Evolutionary conservation across 2,329 filamentous ascomycete species (phyloP).

Genomic region (Blastomyces percursus): DNA sequence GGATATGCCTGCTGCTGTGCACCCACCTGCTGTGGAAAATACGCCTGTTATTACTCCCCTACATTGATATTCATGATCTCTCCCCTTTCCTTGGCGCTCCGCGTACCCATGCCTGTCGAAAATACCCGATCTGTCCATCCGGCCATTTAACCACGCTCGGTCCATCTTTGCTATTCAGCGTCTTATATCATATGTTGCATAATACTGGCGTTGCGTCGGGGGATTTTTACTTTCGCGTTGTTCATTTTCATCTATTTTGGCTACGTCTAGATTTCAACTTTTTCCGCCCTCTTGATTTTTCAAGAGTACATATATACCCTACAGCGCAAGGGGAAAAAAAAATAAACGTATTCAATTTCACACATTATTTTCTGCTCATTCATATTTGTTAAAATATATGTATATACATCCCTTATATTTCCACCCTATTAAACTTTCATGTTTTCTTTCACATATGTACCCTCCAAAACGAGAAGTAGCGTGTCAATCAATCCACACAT

Average conservation of each 20-base stretch:
- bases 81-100: no score
- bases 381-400: background rate
- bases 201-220: background rate
- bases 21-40: background rate
- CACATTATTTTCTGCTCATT: background rate
- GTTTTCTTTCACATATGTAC: background rate
- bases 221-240: background rate
- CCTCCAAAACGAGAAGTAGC: background rate
- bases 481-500: background rate
- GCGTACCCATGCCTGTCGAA: background rate
- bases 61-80: background rate
- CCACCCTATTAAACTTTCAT: background rate
- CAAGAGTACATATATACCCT: background rate
- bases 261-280: background rate
- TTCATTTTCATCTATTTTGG: background rate
- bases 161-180: background rate
- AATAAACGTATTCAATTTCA: background rate
- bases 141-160: background rate
- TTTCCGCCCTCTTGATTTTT: background rate
- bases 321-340: background rate
- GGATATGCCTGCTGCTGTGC: background rate
- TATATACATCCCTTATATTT: background rate
- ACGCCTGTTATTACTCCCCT: background rate
- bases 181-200: conserved; percentile 1
- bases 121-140: background rate